Conservation (phyloP, 2,329 filamentous ascomycete species). For the Cercospora berteroae region DNA sequence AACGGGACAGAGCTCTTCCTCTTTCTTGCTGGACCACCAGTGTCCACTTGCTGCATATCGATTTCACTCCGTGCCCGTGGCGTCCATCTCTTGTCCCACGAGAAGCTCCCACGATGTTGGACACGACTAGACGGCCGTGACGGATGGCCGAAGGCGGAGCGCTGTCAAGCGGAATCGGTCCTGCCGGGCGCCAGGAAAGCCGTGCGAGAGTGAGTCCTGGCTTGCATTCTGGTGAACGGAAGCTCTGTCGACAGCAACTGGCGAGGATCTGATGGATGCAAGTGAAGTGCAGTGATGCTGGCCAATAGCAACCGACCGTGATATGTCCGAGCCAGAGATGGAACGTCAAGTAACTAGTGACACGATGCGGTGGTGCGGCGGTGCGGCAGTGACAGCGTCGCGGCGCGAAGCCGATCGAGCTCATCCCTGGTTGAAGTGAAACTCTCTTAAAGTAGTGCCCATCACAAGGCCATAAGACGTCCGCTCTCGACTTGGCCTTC, state of each 20-base stretch:
- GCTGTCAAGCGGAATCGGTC: neutral
- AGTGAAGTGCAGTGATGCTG: neutral
- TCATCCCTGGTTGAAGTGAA: neutral
- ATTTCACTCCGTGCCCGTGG: neutral
- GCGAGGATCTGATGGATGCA: neutral
- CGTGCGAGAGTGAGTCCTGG: neutral
- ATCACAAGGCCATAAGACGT: neutral
- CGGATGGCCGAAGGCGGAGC: neutral
- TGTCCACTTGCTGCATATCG: neutral
- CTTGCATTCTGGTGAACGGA: neutral
- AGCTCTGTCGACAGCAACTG: neutral
- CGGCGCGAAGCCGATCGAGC: neutral
- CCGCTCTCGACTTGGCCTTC: neutral
- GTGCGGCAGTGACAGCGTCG: neutral
- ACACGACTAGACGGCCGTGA: neutral
- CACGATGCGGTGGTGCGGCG: neutral
- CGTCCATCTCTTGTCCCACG: neutral
- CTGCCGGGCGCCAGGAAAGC: neutral
- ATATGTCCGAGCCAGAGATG: neutral
- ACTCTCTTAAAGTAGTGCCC: neutral
- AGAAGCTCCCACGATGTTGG: neutral
- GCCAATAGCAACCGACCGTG: neutral
- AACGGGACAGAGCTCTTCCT: neutral
- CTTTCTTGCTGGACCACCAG: neutral
- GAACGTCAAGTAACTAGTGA: neutral